Percentiles rank a stretch among this genome's conserved stretches.
phyloP scores from a whole-genome alignment of 2,329 filamentous ascomycete genomes.

The Byssochlamys sp. region DNA sequence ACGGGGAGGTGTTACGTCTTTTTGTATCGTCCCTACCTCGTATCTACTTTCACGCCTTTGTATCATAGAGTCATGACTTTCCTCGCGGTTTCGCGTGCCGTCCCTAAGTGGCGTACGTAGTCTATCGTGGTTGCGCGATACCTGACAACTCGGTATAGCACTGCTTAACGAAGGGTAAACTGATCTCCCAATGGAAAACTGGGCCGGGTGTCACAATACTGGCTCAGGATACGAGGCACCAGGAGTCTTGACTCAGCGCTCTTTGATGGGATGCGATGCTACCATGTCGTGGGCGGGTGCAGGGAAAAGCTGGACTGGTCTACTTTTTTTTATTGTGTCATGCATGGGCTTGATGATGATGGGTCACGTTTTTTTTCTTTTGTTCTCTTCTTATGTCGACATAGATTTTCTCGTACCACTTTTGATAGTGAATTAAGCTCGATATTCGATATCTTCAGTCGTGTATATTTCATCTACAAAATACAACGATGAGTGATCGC shows the following conservation, averaged over 20 bases:
- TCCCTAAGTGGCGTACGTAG: slow-evolving; percentile 1
- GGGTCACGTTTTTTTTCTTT: not conserved
- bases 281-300: not conserved
- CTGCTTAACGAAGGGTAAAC: not conserved
- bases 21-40: slow-evolving; percentile 8
- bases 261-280: not conserved
- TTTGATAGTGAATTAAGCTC: not conserved
- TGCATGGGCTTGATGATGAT: not conserved
- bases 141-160: not conserved
- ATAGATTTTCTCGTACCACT: not conserved
- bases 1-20: slow-evolving; percentile 10
- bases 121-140: not conserved
- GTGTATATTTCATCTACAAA: not conserved
- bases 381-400: not conserved
- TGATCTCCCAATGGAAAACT: not conserved
- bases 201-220: not conserved
- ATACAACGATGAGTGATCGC: too few species aligned
- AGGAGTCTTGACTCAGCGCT: not conserved
- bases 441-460: not conserved
- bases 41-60: slow-evolving; percentile 16
- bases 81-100: slow-evolving; percentile 2
- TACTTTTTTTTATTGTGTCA: not conserved
- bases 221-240: not conserved
- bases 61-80: slow-evolving; percentile 24
- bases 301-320: not conserved